Evolutionary conservation across 202 grass and related monocot genomes (phyloP), one percentile per base, ranked within the genome.

Genomic region (Digitaria exilis): DNA sequence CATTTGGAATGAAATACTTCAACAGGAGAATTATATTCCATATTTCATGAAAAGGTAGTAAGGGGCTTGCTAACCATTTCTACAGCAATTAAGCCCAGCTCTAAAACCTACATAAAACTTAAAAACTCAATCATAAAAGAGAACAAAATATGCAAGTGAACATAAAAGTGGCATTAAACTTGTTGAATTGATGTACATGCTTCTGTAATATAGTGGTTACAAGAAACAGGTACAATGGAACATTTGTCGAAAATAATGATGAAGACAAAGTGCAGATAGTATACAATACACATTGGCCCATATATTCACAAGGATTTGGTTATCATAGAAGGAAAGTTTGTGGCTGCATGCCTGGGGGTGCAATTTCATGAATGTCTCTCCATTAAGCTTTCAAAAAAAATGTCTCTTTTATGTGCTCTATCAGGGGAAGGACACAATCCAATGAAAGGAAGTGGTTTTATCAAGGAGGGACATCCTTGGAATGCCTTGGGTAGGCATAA

Each of bases 321-420:
- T 51, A n/a, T n/a, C 63, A 87, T 25, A 37, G 46, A 76, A 87
- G 67, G 14, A 82, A 77, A 80, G 69, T 50, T 25, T 17, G 7
- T 68, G 28, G 48, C 30, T 11, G n/a, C 18, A 18, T 75, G 61
- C 35, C 71, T 70, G 22, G 55, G 55, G 37, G 22, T 51, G 83
- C 42, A 78, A 7, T 5, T 78, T 69, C 42, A 58, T 75, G 39
- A 78, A 18, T 59, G 25, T n/a, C n/a, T n/a, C n/a, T n/a, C n/a
- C n/a, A n/a, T n/a, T n/a, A n/a, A n/a, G n/a, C n/a, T n/a, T n/a
- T n/a, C n/a, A n/a, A n/a, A n/a, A n/a, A n/a, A n/a, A n/a, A n/a
- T 72, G 55, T 65, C 13, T 54, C 7, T 65, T 57, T 48, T 65
- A 34, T 52, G 7, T 73, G 24, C 32, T 85, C 37, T 42, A 64